phyloP scores from a whole-genome alignment of 352 stramenopile genomes.

The Pythium brachiatum region DNA sequence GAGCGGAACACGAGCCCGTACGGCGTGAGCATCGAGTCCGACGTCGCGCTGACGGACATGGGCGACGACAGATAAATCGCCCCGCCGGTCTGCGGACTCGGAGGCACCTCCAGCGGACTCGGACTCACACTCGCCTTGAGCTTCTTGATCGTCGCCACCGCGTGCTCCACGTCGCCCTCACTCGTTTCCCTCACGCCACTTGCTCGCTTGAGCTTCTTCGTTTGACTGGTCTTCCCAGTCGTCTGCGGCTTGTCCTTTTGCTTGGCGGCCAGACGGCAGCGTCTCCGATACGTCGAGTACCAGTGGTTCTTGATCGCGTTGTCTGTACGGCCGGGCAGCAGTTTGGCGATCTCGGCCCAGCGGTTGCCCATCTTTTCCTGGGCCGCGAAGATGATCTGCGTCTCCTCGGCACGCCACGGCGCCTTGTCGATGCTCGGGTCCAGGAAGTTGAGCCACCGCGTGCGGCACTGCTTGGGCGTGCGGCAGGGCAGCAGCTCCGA shows the following conservation, averaged over 20 bases:
- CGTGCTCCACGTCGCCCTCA: neutral
- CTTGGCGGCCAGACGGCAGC: slow-evolving; percentile 57
- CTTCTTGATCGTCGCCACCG: slow-evolving; percentile 5
- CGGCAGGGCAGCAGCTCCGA: slow-evolving; percentile 88
- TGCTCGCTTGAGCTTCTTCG: neutral
- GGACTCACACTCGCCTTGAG: neutral
- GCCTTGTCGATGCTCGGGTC: slow-evolving; percentile 93
- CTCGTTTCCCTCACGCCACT: neutral
- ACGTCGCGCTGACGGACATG: slow-evolving; percentile 35
- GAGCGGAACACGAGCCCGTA: slow-evolving; percentile 9
- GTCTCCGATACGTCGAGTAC: slow-evolving; percentile 74
- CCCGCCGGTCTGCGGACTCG: neutral
- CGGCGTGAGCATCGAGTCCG: slow-evolving; percentile 10
- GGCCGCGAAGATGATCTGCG: slow-evolving; percentile 72
- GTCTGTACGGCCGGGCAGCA: slow-evolving; percentile 91
- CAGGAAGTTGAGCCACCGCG: slow-evolving; percentile 95
- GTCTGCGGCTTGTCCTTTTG: slow-evolving; percentile 13
- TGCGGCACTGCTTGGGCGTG: slow-evolving; percentile 96
- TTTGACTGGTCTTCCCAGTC: neutral
- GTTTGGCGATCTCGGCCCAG: slow-evolving; percentile 98
- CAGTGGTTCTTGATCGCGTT: slow-evolving; percentile 89
- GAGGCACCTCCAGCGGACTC: neutral
- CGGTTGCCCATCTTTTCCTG: slow-evolving; percentile 90
- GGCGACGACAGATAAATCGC: slow-evolving; percentile 25
- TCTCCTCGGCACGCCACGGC: slow-evolving; percentile 91